phyloP scores from a whole-genome alignment of 768 basidiomycete species.

The Kockovaella imperatae region DNA sequence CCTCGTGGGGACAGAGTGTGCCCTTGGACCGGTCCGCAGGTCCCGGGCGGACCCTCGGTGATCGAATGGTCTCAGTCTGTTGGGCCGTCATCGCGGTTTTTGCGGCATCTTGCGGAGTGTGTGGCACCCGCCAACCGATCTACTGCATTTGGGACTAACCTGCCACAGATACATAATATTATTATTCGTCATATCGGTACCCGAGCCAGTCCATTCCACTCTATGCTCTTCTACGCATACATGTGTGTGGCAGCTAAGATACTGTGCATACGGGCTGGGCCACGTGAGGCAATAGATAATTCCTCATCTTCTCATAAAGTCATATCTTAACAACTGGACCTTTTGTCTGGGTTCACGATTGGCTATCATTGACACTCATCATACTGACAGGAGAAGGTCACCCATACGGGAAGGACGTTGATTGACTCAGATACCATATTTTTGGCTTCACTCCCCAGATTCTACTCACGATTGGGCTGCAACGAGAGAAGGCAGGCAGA shows the following conservation, averaged over 20 bases:
- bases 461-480: conserved; percentile 57
- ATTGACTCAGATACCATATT: conserved; percentile 11
- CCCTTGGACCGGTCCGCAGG: not conserved
- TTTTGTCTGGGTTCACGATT: conserved; percentile 9
- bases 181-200: conserved; percentile 63
- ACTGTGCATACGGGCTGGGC: too few relatives aligned
- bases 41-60: conserved; percentile 3
- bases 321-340: conserved; percentile 33
- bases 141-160: conserved; percentile 8
- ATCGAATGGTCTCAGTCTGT: conserved; percentile 54
- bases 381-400: conserved; percentile 40
- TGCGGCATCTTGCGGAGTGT: conserved; percentile 56
- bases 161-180: conserved; percentile 45
- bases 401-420: not conserved
- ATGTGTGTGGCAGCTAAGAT: conserved; percentile 50
- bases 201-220: conserved; percentile 66
- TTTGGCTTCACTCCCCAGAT: conserved; percentile 49
- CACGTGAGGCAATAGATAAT: too few relatives aligned
- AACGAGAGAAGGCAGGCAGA: conserved; percentile 59
- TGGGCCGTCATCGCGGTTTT: conserved; percentile 62
- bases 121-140: not conserved
- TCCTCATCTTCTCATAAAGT: too few relatives aligned
- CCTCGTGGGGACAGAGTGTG: conserved; percentile 45
- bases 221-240: conserved; percentile 59
- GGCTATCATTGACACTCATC: conserved; percentile 18